Conservation (phyloP, 306 rosid species). For the Lupinus albus region DNA sequence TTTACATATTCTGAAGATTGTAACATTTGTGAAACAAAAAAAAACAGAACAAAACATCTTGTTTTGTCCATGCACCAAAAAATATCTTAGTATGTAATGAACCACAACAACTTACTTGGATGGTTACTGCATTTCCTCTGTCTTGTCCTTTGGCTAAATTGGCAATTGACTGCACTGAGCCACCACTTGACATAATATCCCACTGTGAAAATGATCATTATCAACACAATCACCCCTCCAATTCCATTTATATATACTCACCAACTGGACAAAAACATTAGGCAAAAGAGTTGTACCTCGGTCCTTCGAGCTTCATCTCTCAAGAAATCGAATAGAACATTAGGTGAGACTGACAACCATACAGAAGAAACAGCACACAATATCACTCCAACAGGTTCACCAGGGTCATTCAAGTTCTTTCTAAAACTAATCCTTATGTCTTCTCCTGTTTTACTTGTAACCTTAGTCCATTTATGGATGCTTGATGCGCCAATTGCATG, state of each 20-base stretch:
- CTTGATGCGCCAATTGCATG: constrained; percentile 90
- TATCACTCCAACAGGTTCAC: constrained; percentile 87
- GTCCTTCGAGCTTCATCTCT: constrained; percentile 72
- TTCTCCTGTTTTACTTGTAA: constrained; percentile 79
- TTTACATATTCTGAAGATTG: no score
- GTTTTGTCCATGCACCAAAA: no score
- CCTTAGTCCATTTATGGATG: constrained; percentile 80
- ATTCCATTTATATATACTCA: neutral
- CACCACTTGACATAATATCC: constrained; percentile 85
- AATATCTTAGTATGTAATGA: neutral
- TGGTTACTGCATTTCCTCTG: constrained; percentile 85
- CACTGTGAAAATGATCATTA: constrained; percentile 54
- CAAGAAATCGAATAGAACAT: constrained; percentile 68
- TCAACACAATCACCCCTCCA: constrained; percentile 26
- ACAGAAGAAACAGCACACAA: constrained; percentile 91
- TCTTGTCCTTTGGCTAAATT: constrained; percentile 94
- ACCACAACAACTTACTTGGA: constrained; percentile 63
- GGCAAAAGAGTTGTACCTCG: constrained; percentile 55
- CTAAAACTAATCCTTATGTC: constrained; percentile 84
- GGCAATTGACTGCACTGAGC: constrained; percentile 71
- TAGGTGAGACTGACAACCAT: constrained; percentile 81
- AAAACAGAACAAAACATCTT: no score
- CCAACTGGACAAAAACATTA: neutral
- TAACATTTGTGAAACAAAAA: no score
- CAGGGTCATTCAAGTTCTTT: constrained; percentile 92